Evolutionary conservation across 768 basidiomycete species (phyloP).

Genomic region (Boletus pseudo-olivaceus): DNA sequence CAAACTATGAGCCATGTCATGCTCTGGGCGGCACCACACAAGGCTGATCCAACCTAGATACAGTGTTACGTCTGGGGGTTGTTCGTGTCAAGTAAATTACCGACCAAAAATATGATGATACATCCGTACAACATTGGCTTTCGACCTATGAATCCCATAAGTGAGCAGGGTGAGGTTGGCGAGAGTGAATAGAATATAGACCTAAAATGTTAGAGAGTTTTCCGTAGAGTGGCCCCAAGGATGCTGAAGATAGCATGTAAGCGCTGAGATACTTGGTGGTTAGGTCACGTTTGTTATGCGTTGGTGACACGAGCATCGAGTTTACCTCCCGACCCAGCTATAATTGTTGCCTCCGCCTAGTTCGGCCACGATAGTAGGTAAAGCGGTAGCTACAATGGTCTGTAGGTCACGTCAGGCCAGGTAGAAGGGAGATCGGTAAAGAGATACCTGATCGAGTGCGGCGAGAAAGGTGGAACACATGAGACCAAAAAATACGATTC

Average conservation of each 20-base stretch:
- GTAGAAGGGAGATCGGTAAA: neutral
- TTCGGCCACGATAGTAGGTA: conserved; percentile 47
- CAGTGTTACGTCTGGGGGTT: neutral
- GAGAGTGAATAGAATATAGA: conserved; percentile 1
- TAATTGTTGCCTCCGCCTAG: conserved; percentile 45
- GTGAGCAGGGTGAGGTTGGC: neutral
- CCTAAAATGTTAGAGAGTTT: conserved; percentile 43
- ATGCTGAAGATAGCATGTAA: conserved; percentile 44
- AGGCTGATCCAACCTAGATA: conserved; percentile 34
- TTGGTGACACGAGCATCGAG: neutral
- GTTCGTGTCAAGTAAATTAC: conserved; percentile 1
- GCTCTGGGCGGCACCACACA: conserved; percentile 43
- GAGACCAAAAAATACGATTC: conserved; percentile 42
- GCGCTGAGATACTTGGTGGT: conserved; percentile 29
- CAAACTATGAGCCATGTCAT: conserved; percentile 41
- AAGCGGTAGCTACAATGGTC: conserved; percentile 47
- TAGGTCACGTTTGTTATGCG: neutral
- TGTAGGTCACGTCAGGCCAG: conserved; percentile 8
- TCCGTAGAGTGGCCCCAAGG: conserved; percentile 45
- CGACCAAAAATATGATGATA: conserved; percentile 37
- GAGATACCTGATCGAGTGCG: conserved; percentile 44
- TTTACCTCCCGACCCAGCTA: conserved; percentile 47
- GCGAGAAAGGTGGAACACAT: conserved; percentile 45
- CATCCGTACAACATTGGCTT: conserved; percentile 36
- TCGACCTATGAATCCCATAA: conserved; percentile 24